Evolutionary conservation across 129 eudicot species (phyloP), one percentile per base, ranked within the genome.

Genomic region (Lonicera japonica): DNA sequence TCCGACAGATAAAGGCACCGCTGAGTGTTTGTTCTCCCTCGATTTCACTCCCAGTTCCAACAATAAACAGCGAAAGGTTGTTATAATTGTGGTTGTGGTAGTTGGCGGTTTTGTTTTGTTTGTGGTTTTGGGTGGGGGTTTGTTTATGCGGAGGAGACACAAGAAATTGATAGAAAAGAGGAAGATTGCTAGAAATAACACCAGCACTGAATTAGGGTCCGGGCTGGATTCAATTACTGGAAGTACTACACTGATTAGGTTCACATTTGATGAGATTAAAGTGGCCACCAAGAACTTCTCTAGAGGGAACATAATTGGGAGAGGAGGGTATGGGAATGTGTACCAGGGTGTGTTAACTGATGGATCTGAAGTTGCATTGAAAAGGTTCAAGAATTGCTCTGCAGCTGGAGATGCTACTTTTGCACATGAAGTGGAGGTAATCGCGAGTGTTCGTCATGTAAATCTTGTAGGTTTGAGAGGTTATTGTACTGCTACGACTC

Each of bases 251-350:
- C 45, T 90, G 36, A 71, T 85, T 36, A 79, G 76, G 66, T 92
- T 61, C 63, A 71, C 79, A 12, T 62, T 84, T 19, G 91, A 92
- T 5, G 96, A 92, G 9, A 80, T 92, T 40, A 92, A 85, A 70
- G 72, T 61, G 46, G 82, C 90, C 2, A 92, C 98, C 3, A 69
- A 72, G 72, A 92, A 85, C 63, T 92, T 92, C 70, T 73, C 85
- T 1, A 68, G 88, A 62, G 75, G 69, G 0, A 67, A 80, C 23
- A 82, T 92, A 47, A 85, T 92, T 11, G 98, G 98, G n/a, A 85
- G 66, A 62, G 98, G 98, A 65, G 98, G 98, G 38, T 92, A 92
- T 48, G 98, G 98, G 50, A 92, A 92, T 66, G 98, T 92, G 10
- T 92, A 87, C 73, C 84, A 82, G 67, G 98, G 96, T 1, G 76